Evolutionary conservation across 2,329 filamentous ascomycete genomes (phyloP).

Genomic region (Sporothrix globosa): DNA sequence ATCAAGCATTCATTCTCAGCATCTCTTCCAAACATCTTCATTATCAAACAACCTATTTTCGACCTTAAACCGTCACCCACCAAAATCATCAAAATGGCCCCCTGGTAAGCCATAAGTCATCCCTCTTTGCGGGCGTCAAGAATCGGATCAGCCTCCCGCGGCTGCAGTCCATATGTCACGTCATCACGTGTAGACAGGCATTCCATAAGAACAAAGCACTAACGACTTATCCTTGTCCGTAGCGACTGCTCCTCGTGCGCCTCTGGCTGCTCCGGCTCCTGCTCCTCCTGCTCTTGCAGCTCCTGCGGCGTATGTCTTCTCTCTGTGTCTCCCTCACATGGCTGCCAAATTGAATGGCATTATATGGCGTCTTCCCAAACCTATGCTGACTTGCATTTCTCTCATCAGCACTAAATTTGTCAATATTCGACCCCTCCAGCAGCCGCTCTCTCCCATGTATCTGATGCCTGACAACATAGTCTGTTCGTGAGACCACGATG

Average conservation of each 20-base stretch:
- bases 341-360: too few species aligned
- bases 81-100: slow-evolving; percentile 33
- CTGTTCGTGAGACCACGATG: background rate
- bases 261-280: slow-evolving; percentile 36
- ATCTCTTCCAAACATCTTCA: background rate
- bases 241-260: slow-evolving; percentile 36
- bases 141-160: background rate
- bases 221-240: background rate
- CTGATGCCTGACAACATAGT: background rate
- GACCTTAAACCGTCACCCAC: slow-evolving; percentile 8
- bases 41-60: slow-evolving; percentile 2
- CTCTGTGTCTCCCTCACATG: background rate
- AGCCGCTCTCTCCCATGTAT: background rate
- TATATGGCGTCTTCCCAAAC: background rate
- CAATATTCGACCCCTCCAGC: background rate
- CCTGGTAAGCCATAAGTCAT: slow-evolving; percentile 32
- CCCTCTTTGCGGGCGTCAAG: background rate
- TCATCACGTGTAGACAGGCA: too few species aligned
- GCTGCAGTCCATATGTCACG: too few species aligned
- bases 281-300: slow-evolving; percentile 36
- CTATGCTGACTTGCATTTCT: slow-evolving; percentile 42
- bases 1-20: slow-evolving; percentile 23
- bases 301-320: slow-evolving; percentile 34
- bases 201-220: background rate
- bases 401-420: slow-evolving; percentile 28